Evolutionary conservation across 805 yeast species (phyloP), one percentile per base, ranked within the genome.

Genomic region (Scheffersomyces coipomensis): DNA sequence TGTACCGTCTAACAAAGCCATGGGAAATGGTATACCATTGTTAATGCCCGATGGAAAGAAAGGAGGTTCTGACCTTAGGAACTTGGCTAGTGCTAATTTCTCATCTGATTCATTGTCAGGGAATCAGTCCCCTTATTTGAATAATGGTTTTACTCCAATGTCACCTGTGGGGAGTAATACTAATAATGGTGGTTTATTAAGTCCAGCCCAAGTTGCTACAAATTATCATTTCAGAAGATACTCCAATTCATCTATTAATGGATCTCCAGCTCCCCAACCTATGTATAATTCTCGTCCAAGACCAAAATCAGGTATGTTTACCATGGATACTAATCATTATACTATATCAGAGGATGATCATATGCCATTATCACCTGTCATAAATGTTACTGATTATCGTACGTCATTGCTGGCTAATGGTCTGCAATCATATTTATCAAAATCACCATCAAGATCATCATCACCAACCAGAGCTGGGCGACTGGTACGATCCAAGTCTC

Each of bases 41-140:
- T 21, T 21, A 21, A 21, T 21, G 23, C 23, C 23, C 23, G 39
- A 37, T 6, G 34, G 21, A 32, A 42, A 3, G 21, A 39, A 39
- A 17, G 44, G 41, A 26, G 25, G 39, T n/a, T 47, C 56, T 11
- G 64, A 60, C 46, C 42, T 66, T n/a, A 42, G 56, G 3, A 52
- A 48, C 32, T 49, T 68, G 16, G 60, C 62, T 12, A 64, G 71
- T 39, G 64, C 70, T 33, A 69, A 69, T 47, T 69, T 69, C 47
- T 64, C 71, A 8, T 46, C 68, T 2, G 71, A 66, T 30, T 64
- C 70, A 1, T 33, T 64, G 4, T 44, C 44, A 13, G 51, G 38
- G 12, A 6, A n/a, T 8, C 17, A 5, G 5, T n/a, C 27, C 5
- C n/a, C 5, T 4, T 5, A 8, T 27, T 13, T 13, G 15, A 27